Conservation (phyloP, 805 yeast genomes). For the Myxozyma vanderwaltii region DNA sequence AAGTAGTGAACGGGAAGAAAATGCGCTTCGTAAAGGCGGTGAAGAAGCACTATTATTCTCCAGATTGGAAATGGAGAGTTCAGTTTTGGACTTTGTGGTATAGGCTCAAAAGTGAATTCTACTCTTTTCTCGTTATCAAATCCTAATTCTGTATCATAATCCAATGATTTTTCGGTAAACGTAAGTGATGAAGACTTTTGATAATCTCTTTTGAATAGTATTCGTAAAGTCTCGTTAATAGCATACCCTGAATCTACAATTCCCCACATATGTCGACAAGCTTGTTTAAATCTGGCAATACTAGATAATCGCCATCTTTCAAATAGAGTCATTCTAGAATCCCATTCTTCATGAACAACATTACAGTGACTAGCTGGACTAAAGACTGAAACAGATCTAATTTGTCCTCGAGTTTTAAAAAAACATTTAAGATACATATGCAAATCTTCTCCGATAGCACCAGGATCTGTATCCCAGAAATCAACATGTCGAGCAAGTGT, state of each 20-base stretch:
- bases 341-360: constrained; percentile 22
- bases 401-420: constrained; percentile 25
- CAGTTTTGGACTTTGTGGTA: too few relatives aligned
- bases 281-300: constrained; percentile 32
- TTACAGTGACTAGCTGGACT: constrained; percentile 35
- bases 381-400: constrained; percentile 27
- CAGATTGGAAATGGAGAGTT: constrained; percentile 4
- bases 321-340: neutral
- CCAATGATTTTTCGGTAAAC: neutral
- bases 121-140: neutral
- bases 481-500: constrained; percentile 28
- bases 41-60: constrained; percentile 21
- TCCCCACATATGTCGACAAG: constrained; percentile 37
- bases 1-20: constrained; percentile 34
- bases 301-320: constrained; percentile 21
- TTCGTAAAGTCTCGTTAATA: constrained; percentile 12
- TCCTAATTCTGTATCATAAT: neutral
- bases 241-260: constrained; percentile 34
- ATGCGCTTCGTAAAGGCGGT: constrained; percentile 35
- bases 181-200: neutral
- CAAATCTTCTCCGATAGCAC: constrained; percentile 36
- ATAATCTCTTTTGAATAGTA: neutral
- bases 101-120: neutral
- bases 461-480: constrained; percentile 35
- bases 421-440: constrained; percentile 35